Percentiles rank a stretch among this genome's conserved stretches.
phyloP scores from a whole-genome alignment of 2,329 filamentous ascomycete genomes.

The Coniochaeta prunicola region DNA sequence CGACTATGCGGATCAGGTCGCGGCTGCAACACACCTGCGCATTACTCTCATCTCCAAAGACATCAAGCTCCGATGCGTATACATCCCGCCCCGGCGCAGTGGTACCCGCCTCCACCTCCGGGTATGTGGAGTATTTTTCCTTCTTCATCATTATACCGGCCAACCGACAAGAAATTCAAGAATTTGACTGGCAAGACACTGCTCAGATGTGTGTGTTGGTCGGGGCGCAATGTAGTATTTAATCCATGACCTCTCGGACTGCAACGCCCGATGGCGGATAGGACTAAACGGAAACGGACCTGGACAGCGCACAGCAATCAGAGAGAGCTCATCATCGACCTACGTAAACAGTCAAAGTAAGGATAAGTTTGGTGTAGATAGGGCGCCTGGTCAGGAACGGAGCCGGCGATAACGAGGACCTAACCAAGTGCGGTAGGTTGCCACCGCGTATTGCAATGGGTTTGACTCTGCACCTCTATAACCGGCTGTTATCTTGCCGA shows the following conservation, averaged over 20 bases:
- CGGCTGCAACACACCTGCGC: neutral
- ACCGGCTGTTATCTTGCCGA: neutral
- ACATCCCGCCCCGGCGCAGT: neutral
- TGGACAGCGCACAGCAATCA: neutral
- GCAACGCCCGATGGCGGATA: neutral
- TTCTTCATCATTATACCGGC: neutral
- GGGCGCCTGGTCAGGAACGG: neutral
- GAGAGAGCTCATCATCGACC: neutral
- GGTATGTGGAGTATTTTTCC: neutral
- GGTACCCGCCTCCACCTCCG: neutral
- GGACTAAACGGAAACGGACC: neutral
- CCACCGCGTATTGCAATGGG: neutral
- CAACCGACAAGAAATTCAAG: neutral
- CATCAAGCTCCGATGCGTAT: slow-evolving; percentile 2
- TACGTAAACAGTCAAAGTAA: neutral
- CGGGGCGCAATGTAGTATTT: neutral
- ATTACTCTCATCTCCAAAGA: slow-evolving; percentile 7
- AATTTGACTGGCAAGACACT: neutral
- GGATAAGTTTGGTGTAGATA: neutral
- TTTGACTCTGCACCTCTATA: neutral
- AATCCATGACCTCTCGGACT: neutral
- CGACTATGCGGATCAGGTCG: neutral
- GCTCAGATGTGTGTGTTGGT: neutral
- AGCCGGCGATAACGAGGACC: neutral
- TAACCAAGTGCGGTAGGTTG: neutral